A percentile compares a stretch with the other conserved stretches of the same genome.
phyloP scores from a whole-genome alignment of 805 yeast species.

The Ogataea nakhonphanomensis region DNA sequence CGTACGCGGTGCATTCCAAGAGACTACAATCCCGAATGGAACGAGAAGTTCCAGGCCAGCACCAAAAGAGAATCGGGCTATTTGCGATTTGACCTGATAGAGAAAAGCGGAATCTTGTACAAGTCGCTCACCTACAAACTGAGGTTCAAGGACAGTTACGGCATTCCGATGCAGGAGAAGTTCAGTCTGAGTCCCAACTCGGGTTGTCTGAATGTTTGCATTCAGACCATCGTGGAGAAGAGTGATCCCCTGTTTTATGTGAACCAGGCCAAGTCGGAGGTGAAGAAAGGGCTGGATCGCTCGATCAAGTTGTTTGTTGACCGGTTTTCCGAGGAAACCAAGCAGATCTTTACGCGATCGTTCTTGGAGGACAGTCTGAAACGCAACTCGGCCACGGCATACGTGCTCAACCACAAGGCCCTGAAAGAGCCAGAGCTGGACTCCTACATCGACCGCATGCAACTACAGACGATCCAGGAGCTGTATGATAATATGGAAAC shows the following conservation, averaged over 20 bases:
- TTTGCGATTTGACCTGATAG: constrained; percentile 19
- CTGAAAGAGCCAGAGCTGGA: constrained; percentile 26
- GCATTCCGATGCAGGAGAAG: constrained; percentile 19
- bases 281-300: constrained; percentile 62
- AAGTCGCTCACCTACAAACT: constrained; percentile 17
- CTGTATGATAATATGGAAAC: constrained; percentile 32
- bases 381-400: constrained; percentile 18
- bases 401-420: constrained; percentile 18
- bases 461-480: constrained; percentile 21
- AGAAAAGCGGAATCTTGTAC: constrained; percentile 18
- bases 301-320: constrained; percentile 68
- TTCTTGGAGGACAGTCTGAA: constrained; percentile 26
- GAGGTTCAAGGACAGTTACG: constrained; percentile 10
- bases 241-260: constrained; percentile 78
- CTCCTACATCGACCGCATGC: constrained; percentile 22
- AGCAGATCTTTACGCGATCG: constrained; percentile 37
- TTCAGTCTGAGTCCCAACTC: constrained; percentile 27
- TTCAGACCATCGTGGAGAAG: constrained; percentile 76
- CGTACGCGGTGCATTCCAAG: constrained; percentile 64
- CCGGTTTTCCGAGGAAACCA: constrained; percentile 64
- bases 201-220: constrained; percentile 63
- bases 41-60: constrained; percentile 69
- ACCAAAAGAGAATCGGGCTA: constrained; percentile 12
- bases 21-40: constrained; percentile 75
- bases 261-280: constrained; percentile 68